A percentile compares a stretch with the other conserved stretches of the same genome.
These are phyloP conservation scores for Xylariales sp. DNA, from an alignment of 2,329 filamentous ascomycete species.

Conservation along the genomic window DNA sequence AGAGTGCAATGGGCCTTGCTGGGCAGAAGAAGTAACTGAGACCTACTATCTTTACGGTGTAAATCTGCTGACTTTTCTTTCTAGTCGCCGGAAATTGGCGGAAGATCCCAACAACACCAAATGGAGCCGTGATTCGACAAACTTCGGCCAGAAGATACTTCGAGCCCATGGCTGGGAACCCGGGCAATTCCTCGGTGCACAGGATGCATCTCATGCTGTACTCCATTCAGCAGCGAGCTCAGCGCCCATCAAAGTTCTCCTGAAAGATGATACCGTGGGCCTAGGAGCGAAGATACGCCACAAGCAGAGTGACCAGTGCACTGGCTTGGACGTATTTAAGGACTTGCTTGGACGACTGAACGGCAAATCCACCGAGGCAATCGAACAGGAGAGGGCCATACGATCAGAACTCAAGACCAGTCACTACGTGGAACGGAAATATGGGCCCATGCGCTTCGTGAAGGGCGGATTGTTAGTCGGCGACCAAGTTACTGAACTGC, in stretches of 20 bases:
- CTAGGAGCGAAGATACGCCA: conserved; percentile 67
- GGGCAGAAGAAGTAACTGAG: conserved; percentile 57
- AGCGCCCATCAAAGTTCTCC: conserved; percentile 75
- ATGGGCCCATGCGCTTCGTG: conserved; percentile 80
- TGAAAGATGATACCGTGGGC: conserved; percentile 90
- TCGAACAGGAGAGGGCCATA: conserved; percentile 65
- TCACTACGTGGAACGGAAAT: conserved; percentile 69
- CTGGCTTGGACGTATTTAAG: conserved; percentile 82
- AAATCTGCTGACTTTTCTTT: conserved; percentile 12
- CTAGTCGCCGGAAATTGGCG: conserved; percentile 62
- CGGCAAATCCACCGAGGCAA: conserved; percentile 71
- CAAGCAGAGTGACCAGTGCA: conserved; percentile 70
- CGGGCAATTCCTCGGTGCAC: conserved; percentile 74
- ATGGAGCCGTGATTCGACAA: conserved; percentile 78
- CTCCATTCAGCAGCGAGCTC: conserved; percentile 76
- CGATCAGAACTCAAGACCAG: conserved; percentile 67
- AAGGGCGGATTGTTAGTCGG: conserved; percentile 69
- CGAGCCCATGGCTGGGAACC: conserved; percentile 86
- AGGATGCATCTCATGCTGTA: conserved; percentile 68
- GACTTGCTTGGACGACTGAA: conserved; percentile 84
- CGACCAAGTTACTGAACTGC: conserved; percentile 47
- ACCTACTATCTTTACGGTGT: background rate
- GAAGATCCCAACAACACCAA: conserved; percentile 92
- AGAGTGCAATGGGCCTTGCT: conserved; percentile 59
- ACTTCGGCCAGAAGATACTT: conserved; percentile 88